A percentile compares a stretch with the other conserved stretches of the same genome.
Conservation (phyloP, 805 yeast genomes). For the Kuraishia cidri region DNA sequence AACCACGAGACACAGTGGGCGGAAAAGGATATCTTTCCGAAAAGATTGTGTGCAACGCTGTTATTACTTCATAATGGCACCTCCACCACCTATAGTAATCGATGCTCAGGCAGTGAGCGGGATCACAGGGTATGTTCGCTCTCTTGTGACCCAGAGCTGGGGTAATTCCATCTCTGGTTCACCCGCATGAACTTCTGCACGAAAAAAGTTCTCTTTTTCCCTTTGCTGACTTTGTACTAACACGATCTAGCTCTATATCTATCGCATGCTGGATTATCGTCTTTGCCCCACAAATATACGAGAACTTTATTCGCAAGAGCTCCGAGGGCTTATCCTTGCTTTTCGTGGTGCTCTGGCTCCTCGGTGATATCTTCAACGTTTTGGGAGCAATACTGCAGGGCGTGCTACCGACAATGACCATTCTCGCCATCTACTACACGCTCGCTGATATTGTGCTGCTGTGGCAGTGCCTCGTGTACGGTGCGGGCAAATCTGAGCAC, state of each 20-base stretch:
- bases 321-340: constrained; percentile 85
- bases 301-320: constrained; percentile 75
- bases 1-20: too few relatives aligned
- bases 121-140: constrained; percentile 40
- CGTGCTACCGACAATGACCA: constrained; percentile 89
- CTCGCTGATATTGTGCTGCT: constrained; percentile 80
- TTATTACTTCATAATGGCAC: constrained; percentile 43
- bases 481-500: constrained; percentile 37
- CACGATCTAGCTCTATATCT: constrained; percentile 58
- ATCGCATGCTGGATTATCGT: constrained; percentile 97
- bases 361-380: constrained; percentile 91
- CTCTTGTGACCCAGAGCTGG: too few relatives aligned
- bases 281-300: constrained; percentile 94
- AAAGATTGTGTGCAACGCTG: too few relatives aligned
- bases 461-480: constrained; percentile 77
- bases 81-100: constrained; percentile 57
- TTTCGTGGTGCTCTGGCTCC: constrained; percentile 84
- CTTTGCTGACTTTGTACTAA: constrained; percentile 1
- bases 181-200: not conserved
- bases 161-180: not conserved
- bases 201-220: not conserved
- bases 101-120: constrained; percentile 72
- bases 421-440: constrained; percentile 88
- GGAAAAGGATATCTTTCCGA: too few relatives aligned
- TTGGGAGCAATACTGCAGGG: constrained; percentile 87